Base-by-base conservation (phyloP, 495 filamentous ascomycete species). In the Penicillium daleae region DNA sequence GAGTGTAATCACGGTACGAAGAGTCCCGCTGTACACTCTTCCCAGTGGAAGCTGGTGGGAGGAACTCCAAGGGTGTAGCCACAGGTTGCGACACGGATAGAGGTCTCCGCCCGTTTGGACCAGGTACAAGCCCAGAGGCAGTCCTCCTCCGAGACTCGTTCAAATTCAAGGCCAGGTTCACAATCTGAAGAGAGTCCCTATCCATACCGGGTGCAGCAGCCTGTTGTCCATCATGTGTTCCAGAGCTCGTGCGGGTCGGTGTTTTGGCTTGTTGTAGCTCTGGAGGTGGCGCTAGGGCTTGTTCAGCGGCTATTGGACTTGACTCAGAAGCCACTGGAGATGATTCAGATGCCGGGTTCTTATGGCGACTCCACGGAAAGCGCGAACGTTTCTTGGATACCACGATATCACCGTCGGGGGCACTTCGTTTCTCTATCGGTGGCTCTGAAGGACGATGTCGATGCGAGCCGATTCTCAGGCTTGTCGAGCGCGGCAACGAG, bases 131-230 rank as follows among this genome's bases (percentile, higher is more conserved):
- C 21, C 85, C 85, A 39, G 78, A 64, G 22, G 68, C 54, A 54
- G 80, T 78, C 57, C 88, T 82, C 58, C 86, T 83, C 56, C 93
- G 82, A 33, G 91, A 93, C 70, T 97, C 91, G 77, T 90, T 96
- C 53, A 97, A 75, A 68, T 89, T 94, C 70, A 97, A 76, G 2
- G 93, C 93, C 74, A 97, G 88, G 67, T 90, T 92, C 39, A 97
- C 91, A 60, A 97, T 93, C 73, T 96, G 90, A 21, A 90, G 82
- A 22, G 92, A 87, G 66, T 97, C 92, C 19, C 85, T 77, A 74
- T 92, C 90, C 13, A 90, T 67, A 0, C 77, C 80, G 40, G 69
- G 53, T 7, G 68, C 48, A 27, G 35, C 37, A 29, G 66, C 48
- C 50, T 66, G 69, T n/a, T 60, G 35, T 4, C 35, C 13, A 37